phyloP scores from a whole-genome alignment of 1,139 yeast genomes.

The Diutina ranongensis region DNA sequence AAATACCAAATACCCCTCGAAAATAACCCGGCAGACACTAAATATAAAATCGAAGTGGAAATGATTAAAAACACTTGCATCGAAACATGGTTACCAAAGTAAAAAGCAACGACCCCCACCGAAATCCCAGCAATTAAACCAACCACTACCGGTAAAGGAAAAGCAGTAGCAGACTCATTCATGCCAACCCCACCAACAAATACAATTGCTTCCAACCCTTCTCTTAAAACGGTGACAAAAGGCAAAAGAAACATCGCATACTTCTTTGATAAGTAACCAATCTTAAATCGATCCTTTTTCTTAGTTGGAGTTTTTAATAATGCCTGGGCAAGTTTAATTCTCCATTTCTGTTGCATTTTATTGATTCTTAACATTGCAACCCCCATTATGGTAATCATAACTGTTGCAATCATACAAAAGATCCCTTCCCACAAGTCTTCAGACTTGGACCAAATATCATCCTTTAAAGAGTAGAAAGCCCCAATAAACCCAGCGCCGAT shows the following conservation, averaged over 20 bases:
- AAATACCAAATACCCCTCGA: slow-evolving; percentile 87
- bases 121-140: slow-evolving; percentile 65
- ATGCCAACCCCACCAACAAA: slow-evolving; percentile 88
- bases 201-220: slow-evolving; percentile 86
- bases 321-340: slow-evolving; percentile 76
- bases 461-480: slow-evolving; percentile 57
- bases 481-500: slow-evolving; percentile 6
- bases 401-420: slow-evolving; percentile 70
- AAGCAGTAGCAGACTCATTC: slow-evolving; percentile 63
- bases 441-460: slow-evolving; percentile 73
- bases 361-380: slow-evolving; percentile 83
- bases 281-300: neutral
- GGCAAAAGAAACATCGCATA: slow-evolving; percentile 75
- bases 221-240: slow-evolving; percentile 76
- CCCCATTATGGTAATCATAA: slow-evolving; percentile 83
- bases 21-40: slow-evolving; percentile 80
- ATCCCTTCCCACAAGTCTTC: slow-evolving; percentile 95
- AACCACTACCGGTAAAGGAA: slow-evolving; percentile 73
- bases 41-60: slow-evolving; percentile 72
- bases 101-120: slow-evolving; percentile 60
- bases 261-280: slow-evolving; percentile 37
- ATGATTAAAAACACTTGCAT: slow-evolving; percentile 69
- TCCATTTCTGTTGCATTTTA: slow-evolving; percentile 87
- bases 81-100: slow-evolving; percentile 65
- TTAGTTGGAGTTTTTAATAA: slow-evolving; percentile 25